These are phyloP conservation scores for Rhodosporidiobolus sp. DNA, from an alignment of 768 basidiomycete species.

Conservation along the genomic window DNA sequence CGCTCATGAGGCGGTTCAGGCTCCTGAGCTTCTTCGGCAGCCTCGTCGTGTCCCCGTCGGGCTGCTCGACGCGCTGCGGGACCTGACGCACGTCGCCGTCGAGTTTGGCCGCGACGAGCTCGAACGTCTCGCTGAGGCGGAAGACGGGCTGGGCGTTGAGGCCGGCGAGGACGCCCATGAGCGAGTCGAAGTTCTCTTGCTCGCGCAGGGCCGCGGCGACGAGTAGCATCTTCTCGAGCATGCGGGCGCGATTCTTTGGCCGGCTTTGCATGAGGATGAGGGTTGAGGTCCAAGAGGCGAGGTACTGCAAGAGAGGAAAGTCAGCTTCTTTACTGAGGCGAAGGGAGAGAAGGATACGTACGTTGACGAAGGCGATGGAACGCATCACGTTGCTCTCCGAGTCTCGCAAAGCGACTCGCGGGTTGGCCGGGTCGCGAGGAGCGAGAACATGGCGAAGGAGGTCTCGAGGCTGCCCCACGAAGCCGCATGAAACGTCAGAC, in stretches of 20 bases:
- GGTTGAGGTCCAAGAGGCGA: constrained; percentile 70
- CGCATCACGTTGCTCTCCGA: constrained; percentile 34
- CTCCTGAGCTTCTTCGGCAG: constrained; percentile 70
- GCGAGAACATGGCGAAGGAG: constrained; percentile 44
- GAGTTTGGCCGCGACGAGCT: constrained; percentile 63
- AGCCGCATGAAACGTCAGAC: neutral
- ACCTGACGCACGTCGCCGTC: constrained; percentile 51
- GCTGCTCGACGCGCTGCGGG: constrained; percentile 6
- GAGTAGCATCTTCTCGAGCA: constrained; percentile 84
- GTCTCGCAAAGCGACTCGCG: constrained; percentile 24
- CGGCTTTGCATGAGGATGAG: constrained; percentile 84
- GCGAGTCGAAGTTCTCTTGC: constrained; percentile 85
- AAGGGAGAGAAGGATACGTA: constrained; percentile 5
- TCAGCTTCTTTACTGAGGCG: neutral
- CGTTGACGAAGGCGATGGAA: constrained; percentile 43
- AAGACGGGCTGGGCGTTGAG: constrained; percentile 78
- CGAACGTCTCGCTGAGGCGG: constrained; percentile 69
- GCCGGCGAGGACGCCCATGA: constrained; percentile 90
- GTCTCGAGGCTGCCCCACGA: constrained; percentile 40
- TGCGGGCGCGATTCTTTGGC: constrained; percentile 66
- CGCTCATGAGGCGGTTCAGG: constrained; percentile 78
- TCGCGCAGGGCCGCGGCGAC: constrained; percentile 75
- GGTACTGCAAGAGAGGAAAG: constrained; percentile 7
- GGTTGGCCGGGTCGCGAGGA: constrained; percentile 41
- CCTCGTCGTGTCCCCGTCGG: constrained; percentile 44